Conservation (phyloP, 768 basidiomycete genomes). For the Infundibulicybe gibba region DNA sequence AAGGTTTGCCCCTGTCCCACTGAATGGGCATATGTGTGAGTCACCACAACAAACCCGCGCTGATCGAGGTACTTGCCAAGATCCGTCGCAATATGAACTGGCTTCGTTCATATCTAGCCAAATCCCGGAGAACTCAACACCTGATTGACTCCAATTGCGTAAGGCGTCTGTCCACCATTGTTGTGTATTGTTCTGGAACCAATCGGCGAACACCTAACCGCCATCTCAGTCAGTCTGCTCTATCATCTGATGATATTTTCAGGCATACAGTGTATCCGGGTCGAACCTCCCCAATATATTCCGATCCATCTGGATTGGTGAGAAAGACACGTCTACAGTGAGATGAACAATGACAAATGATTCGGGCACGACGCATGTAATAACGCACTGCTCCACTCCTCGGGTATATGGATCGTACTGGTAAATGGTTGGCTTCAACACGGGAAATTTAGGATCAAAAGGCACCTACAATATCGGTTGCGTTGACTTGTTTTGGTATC, state of each 20-base stretch:
- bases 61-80: slow-evolving; percentile 34
- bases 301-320: slow-evolving; percentile 69
- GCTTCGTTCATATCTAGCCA: slow-evolving; percentile 74
- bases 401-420: slow-evolving; percentile 68
- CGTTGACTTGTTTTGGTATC: slow-evolving; percentile 52
- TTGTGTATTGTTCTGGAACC: slow-evolving; percentile 51
- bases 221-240: neutral
- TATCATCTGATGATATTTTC: too few relatives aligned
- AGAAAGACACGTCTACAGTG: slow-evolving; percentile 63
- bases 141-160: slow-evolving; percentile 46
- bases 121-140: slow-evolving; percentile 60
- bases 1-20: slow-evolving; percentile 55
- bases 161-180: slow-evolving; percentile 61
- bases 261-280: slow-evolving; percentile 64
- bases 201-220: slow-evolving; percentile 55
- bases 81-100: slow-evolving; percentile 61
- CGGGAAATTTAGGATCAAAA: neutral
- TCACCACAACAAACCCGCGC: too few relatives aligned
- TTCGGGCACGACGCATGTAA: neutral
- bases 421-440: slow-evolving; percentile 1
- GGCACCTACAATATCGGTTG: slow-evolving; percentile 54
- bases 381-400: slow-evolving; percentile 53
- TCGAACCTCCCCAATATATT: slow-evolving; percentile 76
- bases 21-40: slow-evolving; percentile 11
- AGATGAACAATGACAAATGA: neutral